phyloP scores from a whole-genome alignment of 2,329 filamentous ascomycete species.

The Hymenotorrendiella dingleyae region DNA sequence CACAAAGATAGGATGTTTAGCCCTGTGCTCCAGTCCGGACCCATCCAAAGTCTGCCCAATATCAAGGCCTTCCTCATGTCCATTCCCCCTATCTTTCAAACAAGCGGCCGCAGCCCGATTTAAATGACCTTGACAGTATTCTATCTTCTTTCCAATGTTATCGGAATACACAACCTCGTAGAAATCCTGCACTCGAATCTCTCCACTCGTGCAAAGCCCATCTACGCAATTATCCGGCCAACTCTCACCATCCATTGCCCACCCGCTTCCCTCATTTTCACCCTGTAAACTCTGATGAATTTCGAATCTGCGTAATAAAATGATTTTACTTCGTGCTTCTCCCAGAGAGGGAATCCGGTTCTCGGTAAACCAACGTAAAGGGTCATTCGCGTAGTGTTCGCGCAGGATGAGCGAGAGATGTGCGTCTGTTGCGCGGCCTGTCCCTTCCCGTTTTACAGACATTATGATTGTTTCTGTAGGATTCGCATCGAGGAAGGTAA shows the following conservation, averaged over 20 bases:
- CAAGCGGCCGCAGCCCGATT: slow-evolving; percentile 58
- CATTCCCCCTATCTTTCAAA: slow-evolving; percentile 42
- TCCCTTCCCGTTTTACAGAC: slow-evolving; percentile 85
- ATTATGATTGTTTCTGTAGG: slow-evolving; percentile 79
- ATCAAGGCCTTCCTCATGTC: slow-evolving; percentile 24
- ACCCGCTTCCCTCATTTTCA: slow-evolving; percentile 46
- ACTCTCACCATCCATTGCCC: slow-evolving; percentile 53
- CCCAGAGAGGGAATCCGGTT: slow-evolving; percentile 72
- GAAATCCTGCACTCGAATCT: slow-evolving; percentile 87
- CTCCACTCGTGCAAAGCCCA: slow-evolving; percentile 61
- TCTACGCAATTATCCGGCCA: slow-evolving; percentile 91
- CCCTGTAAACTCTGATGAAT: slow-evolving; percentile 50
- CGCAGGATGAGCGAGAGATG: slow-evolving; percentile 71
- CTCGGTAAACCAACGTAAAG: slow-evolving; percentile 69
- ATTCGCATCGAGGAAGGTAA: slow-evolving; percentile 70
- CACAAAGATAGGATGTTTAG: slow-evolving; percentile 62
- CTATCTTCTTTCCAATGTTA: slow-evolving; percentile 76
- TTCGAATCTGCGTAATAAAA: slow-evolving; percentile 76
- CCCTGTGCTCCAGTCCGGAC: slow-evolving; percentile 15
- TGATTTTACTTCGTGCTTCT: slow-evolving; percentile 73
- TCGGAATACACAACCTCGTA: slow-evolving; percentile 75
- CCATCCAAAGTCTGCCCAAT: slow-evolving; percentile 12
- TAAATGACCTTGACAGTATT: slow-evolving; percentile 67
- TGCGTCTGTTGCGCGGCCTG: slow-evolving; percentile 71
- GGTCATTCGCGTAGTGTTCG: slow-evolving; percentile 59